phyloP scores from a whole-genome alignment of 129 eudicot genomes.

The Centella asiatica region DNA sequence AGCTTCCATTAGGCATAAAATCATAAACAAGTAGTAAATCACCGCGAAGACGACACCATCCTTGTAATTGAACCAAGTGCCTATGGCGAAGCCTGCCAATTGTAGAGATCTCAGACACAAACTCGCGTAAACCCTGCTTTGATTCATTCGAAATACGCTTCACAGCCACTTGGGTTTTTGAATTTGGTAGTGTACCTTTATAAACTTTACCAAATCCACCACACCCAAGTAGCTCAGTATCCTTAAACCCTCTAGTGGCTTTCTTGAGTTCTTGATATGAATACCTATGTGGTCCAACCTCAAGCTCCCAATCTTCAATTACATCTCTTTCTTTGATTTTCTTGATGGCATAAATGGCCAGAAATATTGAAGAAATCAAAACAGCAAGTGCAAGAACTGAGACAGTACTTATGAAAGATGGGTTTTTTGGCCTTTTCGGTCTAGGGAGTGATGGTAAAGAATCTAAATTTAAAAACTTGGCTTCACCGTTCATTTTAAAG shows the following conservation, averaged over 20 bases:
- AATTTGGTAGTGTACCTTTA: constrained; percentile 16
- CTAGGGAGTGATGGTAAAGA: constrained; percentile 27
- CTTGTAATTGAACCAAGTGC: constrained; percentile 23
- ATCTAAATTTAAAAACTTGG: constrained; percentile 23
- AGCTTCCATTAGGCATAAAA: constrained; percentile 34
- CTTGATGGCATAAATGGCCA: constrained; percentile 17
- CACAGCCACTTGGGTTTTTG: constrained; percentile 20
- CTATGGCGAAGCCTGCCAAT: constrained; percentile 31
- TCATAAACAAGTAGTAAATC: constrained; percentile 35
- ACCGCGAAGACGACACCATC: constrained; percentile 26
- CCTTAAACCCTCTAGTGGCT: constrained; percentile 27
- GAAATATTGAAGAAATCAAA: background rate
- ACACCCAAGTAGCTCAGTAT: constrained; percentile 21
- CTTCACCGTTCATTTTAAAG: constrained; percentile 49
- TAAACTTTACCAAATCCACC: constrained; percentile 38
- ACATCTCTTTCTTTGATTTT: constrained; percentile 31
- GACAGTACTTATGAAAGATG: constrained; percentile 18
- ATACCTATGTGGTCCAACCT: constrained; percentile 29
- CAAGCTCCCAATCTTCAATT: constrained; percentile 60
- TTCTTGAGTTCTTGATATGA: constrained; percentile 22
- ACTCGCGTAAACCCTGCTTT: constrained; percentile 27
- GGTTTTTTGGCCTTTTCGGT: constrained; percentile 20
- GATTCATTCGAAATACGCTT: constrained; percentile 34
- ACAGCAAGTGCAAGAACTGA: constrained; percentile 7
- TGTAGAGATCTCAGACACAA: constrained; percentile 22